A percentile compares a stretch with the other conserved stretches of the same genome.
These are phyloP conservation scores for Candida taoyuanica DNA, from an alignment of 805 yeast genomes.

Conservation along the genomic window DNA sequence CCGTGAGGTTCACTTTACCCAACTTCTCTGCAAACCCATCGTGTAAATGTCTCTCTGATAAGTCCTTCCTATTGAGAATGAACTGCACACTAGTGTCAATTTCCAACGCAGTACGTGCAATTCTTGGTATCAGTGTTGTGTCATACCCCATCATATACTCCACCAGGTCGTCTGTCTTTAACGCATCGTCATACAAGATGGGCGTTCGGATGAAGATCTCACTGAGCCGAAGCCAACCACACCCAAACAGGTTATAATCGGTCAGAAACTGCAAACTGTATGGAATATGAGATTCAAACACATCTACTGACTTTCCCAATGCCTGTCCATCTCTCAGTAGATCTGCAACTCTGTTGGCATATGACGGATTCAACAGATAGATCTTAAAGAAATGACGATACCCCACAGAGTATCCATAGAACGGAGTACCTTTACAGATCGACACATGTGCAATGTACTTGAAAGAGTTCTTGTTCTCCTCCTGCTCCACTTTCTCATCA, in stretches of 20 bases:
- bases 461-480: slow-evolving; percentile 16
- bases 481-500: slow-evolving; percentile 2
- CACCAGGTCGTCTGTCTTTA: slow-evolving; percentile 31
- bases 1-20: slow-evolving; percentile 9
- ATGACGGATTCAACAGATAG: slow-evolving; percentile 57
- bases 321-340: slow-evolving; percentile 39
- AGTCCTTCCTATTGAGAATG: slow-evolving; percentile 50
- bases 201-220: slow-evolving; percentile 56
- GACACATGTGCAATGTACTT: slow-evolving; percentile 55
- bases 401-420: slow-evolving; percentile 78
- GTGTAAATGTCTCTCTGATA: slow-evolving; percentile 47
- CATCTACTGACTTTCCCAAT: slow-evolving; percentile 38
- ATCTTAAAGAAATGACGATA: slow-evolving; percentile 65
- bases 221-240: slow-evolving; percentile 63
- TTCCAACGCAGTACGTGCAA: slow-evolving; percentile 64
- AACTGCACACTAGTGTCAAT: slow-evolving; percentile 60
- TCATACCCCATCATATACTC: slow-evolving; percentile 29
- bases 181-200: slow-evolving; percentile 31
- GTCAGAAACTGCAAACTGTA: slow-evolving; percentile 69
- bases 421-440: slow-evolving; percentile 69
- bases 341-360: slow-evolving; percentile 50
- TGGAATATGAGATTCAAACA: slow-evolving; percentile 81
- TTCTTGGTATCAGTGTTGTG: slow-evolving; percentile 36
- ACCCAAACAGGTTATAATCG: slow-evolving; percentile 81
- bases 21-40: slow-evolving; percentile 40